Evolutionary conservation across 306 rosid genomes (phyloP).

Genomic region (Aeschynomene evenia): DNA sequence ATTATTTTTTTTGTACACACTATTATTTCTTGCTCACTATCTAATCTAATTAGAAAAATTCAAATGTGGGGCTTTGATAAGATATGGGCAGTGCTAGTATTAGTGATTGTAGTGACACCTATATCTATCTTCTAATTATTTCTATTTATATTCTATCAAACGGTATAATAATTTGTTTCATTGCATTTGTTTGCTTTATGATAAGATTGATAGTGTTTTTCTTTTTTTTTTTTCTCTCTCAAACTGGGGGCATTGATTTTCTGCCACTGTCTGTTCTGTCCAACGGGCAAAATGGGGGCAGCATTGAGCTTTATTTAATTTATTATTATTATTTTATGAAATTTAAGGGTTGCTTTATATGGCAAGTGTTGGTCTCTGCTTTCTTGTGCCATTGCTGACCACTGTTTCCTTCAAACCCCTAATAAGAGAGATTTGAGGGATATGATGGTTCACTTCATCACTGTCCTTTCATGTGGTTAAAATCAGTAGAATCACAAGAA

Average conservation of each 20-base stretch:
- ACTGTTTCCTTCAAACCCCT: conserved; percentile 24
- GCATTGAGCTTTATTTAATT: conserved; percentile 20
- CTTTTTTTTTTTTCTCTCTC: neutral
- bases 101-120: conserved; percentile 29
- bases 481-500: conserved; percentile 23
- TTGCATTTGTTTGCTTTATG: neutral
- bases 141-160: no score
- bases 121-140: conserved; percentile 13
- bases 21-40: conserved; percentile 19
- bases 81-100: neutral
- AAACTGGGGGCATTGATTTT: conserved; percentile 24
- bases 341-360: neutral
- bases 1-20: neutral
- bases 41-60: conserved; percentile 9
- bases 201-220: no score
- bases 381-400: conserved; percentile 38
- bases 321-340: no score
- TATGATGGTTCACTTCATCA: conserved; percentile 36
- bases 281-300: conserved; percentile 27
- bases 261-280: conserved; percentile 9
- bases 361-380: conserved; percentile 32
- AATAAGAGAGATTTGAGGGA: conserved; percentile 16
- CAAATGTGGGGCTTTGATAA: conserved; percentile 10
- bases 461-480: conserved; percentile 42
- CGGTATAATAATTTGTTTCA: neutral